Evolutionary conservation across 768 basidiomycete genomes (phyloP).

Genomic region (Zangia roseola): DNA sequence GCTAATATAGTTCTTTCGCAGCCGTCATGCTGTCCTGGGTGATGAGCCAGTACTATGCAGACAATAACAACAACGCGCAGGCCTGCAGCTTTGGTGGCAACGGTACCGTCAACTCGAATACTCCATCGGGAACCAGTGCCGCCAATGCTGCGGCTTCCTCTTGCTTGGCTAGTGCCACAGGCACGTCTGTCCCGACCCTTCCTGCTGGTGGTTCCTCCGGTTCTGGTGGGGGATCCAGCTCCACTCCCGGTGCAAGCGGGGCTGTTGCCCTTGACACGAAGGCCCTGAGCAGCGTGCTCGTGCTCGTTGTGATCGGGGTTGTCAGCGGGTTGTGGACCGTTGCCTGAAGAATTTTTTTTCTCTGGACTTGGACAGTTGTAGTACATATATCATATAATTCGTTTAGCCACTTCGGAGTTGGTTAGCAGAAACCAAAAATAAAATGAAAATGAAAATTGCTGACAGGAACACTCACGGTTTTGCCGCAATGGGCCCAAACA

Average conservation of each 20-base stretch:
- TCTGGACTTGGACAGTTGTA: neutral
- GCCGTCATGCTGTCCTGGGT: slow-evolving; percentile 80
- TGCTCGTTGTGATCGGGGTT: slow-evolving; percentile 36
- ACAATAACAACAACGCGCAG: slow-evolving; percentile 51
- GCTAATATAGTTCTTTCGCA: slow-evolving; percentile 27
- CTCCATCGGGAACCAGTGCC: slow-evolving; percentile 47
- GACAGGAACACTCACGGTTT: neutral
- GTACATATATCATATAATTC: neutral
- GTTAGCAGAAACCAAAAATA: neutral
- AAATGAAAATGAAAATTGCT: neutral
- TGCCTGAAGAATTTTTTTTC: slow-evolving; percentile 7
- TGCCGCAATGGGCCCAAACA: slow-evolving; percentile 24
- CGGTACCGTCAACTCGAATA: slow-evolving; percentile 65
- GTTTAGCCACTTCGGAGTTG: slow-evolving; percentile 4
- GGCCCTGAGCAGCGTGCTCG: slow-evolving; percentile 37
- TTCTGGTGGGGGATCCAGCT: slow-evolving; percentile 21
- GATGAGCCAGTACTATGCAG: slow-evolving; percentile 77
- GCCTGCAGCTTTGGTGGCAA: slow-evolving; percentile 85
- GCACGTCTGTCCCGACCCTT: slow-evolving; percentile 62
- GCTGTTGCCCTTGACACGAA: slow-evolving; percentile 30
- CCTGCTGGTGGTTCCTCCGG: slow-evolving; percentile 33
- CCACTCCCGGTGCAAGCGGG: slow-evolving; percentile 22
- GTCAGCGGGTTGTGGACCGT: slow-evolving; percentile 46
- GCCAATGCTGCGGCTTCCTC: slow-evolving; percentile 60
- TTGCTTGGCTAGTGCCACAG: slow-evolving; percentile 61